phyloP scores from a whole-genome alignment of 2,329 filamentous ascomycete genomes.

The Xylaria sp. region DNA sequence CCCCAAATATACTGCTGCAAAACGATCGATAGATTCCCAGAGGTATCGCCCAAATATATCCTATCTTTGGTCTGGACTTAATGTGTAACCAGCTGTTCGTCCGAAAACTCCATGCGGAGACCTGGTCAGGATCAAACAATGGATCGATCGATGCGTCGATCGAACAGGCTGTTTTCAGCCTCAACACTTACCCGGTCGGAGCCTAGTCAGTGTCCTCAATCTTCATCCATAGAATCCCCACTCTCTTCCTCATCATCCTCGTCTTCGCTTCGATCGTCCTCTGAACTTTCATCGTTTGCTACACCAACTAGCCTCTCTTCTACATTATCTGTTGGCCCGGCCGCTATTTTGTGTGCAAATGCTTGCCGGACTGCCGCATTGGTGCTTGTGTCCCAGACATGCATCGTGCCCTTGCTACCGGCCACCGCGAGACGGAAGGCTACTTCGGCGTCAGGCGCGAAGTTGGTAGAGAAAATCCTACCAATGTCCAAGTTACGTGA shows the following conservation, averaged over 20 bases:
- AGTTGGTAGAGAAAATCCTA: slow-evolving; percentile 90
- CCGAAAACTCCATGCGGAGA: slow-evolving; percentile 20
- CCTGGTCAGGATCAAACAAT: slow-evolving; percentile 24
- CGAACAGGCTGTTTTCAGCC: slow-evolving; percentile 34
- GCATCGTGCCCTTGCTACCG: slow-evolving; percentile 90
- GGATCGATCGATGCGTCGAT: slow-evolving; percentile 38
- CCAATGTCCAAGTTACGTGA: slow-evolving; percentile 93
- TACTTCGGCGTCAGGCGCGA: slow-evolving; percentile 90
- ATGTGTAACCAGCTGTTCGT: slow-evolving; percentile 10
- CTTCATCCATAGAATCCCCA: slow-evolving; percentile 68
- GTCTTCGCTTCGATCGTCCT: slow-evolving; percentile 57
- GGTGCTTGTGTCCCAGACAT: slow-evolving; percentile 97
- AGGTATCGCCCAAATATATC: background rate
- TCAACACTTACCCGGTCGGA: slow-evolving; percentile 19
- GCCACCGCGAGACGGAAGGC: slow-evolving; percentile 93
- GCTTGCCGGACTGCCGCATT: slow-evolving; percentile 86
- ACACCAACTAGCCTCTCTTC: slow-evolving; percentile 84
- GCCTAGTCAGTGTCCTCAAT: slow-evolving; percentile 50
- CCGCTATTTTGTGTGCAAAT: slow-evolving; percentile 78
- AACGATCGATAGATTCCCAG: slow-evolving; percentile 3
- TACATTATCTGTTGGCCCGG: slow-evolving; percentile 67
- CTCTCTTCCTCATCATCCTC: slow-evolving; percentile 51
- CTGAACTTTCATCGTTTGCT: slow-evolving; percentile 68
- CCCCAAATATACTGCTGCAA: background rate
- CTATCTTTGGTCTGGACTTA: slow-evolving; percentile 1